Percentiles rank a stretch among this genome's conserved stretches.
Evolutionary conservation across 345 rosid genomes (phyloP).

Genomic region (Populus davidiana): DNA sequence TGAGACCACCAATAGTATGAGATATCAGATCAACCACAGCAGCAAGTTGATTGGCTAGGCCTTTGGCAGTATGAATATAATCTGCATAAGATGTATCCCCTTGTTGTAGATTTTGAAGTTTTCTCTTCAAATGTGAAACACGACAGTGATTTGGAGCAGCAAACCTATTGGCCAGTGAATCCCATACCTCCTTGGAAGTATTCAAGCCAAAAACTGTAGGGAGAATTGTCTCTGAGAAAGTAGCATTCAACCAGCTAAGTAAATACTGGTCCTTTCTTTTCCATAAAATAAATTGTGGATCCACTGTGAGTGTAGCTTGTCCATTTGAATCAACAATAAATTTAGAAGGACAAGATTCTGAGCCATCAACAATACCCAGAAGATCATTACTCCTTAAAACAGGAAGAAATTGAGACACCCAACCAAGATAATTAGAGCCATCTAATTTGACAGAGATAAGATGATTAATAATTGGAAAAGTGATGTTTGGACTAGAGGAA

Average conservation of each 20-base stretch:
- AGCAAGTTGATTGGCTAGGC: background rate
- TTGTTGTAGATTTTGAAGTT: no score
- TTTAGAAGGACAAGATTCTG: background rate
- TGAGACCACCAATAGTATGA: background rate
- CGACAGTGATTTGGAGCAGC: rapidly evolving
- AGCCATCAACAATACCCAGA: background rate
- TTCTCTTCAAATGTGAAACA: background rate
- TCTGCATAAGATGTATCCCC: background rate
- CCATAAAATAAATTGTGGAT: background rate
- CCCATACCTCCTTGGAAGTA: background rate
- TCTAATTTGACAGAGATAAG: background rate
- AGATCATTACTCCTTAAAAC: background rate
- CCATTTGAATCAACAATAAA: no score
- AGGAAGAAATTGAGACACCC: no score
- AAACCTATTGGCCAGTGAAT: background rate
- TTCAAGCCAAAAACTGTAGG: no score
- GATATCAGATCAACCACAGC: background rate
- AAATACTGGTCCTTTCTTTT: no score
- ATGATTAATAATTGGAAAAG: no score
- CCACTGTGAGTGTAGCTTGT: no score
- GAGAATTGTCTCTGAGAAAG: background rate
- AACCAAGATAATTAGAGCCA: background rate
- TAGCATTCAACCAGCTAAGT: background rate
- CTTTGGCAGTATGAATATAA: no score
- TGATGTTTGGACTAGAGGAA: background rate